Base-by-base conservation (phyloP, 2,329 filamentous ascomycete genomes). In the Cordyceps cicadae region DNA sequence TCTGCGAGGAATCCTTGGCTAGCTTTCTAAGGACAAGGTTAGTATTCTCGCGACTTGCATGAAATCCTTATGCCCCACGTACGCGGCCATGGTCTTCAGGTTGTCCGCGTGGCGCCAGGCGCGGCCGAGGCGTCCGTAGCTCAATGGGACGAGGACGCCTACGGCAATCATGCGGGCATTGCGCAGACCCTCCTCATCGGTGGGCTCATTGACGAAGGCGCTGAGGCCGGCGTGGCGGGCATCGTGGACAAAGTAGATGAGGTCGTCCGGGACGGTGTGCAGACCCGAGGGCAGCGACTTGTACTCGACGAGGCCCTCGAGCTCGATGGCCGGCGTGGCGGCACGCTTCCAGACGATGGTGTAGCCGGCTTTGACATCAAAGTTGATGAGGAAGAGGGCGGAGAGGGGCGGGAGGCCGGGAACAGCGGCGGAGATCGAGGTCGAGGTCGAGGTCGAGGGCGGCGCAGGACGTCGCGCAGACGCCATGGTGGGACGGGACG, bases 91-190 rank as follows among this genome's bases (percentile, higher is more conserved):
- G 29, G 83, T 80, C 75, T 89, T 89, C 64, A 99, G 73, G 21
- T 78, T 82, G 60, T 88, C 83, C 6, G 91, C 92, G 76, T 97
- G 92, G 66, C 87, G 84, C 94, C 94, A 99, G 57, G 88, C 89
- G 65, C 92, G 85, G 4, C 94, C 94, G 24, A 97, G 78, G 59
- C 92, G 83, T 26, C 93, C 93, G 69, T 89, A 89, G 70, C 88
- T 93, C 56, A 96, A 74, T 7, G 91, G 90, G 1, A 97, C 92
- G 66, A 99, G 77, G 32, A 93, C 84, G 46, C 94, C 94, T 1
- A 97, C 91, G 15, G 93, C 89, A 64, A 97, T 86, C 86, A 99
- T 97, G 67, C 89, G 85, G 54, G 94, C 94, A 79, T 96, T 90
- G 63, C 94, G 87, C 57, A 90, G 85, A 57, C 84, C 85, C 63